These are phyloP conservation scores for Beverwykella pulmonaria DNA, from an alignment of 495 filamentous ascomycete genomes.

Conservation along the genomic window DNA sequence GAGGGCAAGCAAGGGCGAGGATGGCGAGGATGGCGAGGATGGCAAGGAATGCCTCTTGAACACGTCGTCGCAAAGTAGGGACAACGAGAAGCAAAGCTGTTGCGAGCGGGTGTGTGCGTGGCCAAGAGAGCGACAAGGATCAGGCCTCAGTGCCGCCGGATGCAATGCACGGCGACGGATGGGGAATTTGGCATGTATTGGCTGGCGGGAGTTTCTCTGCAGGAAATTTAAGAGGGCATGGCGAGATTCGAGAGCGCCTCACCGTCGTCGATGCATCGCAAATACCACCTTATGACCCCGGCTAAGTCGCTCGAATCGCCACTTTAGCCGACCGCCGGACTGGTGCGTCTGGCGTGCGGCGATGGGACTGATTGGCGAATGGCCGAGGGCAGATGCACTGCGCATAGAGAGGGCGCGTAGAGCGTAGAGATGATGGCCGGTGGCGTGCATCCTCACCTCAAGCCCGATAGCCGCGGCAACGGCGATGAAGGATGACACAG, in stretches of 20 bases:
- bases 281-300: no score
- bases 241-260: not conserved
- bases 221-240: not conserved
- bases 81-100: no score
- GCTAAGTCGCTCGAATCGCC: no score
- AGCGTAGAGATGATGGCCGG: not conserved
- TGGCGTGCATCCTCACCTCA: not conserved
- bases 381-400: not conserved
- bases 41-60: no score
- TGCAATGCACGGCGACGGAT: not conserved
- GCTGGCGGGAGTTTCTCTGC: not conserved
- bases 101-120: not conserved
- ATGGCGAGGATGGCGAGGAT: not conserved
- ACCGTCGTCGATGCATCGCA: not conserved
- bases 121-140: not conserved
- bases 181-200: not conserved
- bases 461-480: not conserved
- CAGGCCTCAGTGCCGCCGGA: not conserved
- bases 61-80: no score
- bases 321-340: constrained; percentile 1
- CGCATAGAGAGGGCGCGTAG: not conserved
- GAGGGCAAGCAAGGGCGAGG: not conserved
- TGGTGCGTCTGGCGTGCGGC: constrained; percentile 13
- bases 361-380: not conserved
- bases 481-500: no score